Percentiles rank a stretch among this genome's conserved stretches.
phyloP scores from a whole-genome alignment of 192 early-diverging fungal genomes.

The Physocladia obscura region DNA sequence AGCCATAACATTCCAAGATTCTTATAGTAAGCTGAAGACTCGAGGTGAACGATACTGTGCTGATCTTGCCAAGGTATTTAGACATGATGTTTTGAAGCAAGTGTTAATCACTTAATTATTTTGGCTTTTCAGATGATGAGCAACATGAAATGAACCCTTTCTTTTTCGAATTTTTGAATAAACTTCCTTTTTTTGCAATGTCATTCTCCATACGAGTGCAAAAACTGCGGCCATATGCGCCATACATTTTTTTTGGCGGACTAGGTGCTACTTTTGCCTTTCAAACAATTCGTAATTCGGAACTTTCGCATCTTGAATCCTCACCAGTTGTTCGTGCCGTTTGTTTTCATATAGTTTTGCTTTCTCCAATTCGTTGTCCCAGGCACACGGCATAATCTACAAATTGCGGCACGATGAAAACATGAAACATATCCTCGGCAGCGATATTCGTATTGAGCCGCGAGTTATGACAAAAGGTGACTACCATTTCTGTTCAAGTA shows the following conservation, averaged over 20 bases:
- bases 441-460: constrained; percentile 11
- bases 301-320: constrained; percentile 10
- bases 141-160: too few relatives aligned
- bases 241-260: constrained; percentile 18
- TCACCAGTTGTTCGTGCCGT: constrained; percentile 3
- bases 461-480: constrained; percentile 6
- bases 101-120: not conserved
- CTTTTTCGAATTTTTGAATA: too few relatives aligned
- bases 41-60: not conserved
- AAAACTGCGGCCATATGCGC: constrained; percentile 10
- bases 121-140: not conserved
- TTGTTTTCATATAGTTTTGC: too few relatives aligned
- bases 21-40: constrained; percentile 2
- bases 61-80: not conserved
- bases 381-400: constrained; percentile 10
- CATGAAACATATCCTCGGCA: not conserved
- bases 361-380: not conserved
- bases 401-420: constrained; percentile 21
- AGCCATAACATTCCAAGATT: not conserved
- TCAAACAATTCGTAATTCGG: not conserved
- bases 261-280: not conserved
- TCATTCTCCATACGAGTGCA: too few relatives aligned
- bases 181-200: too few relatives aligned
- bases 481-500: not conserved
- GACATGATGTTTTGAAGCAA: too few relatives aligned